These are phyloP conservation scores for Starmerella vaccinii DNA, from an alignment of 805 yeast genomes.

Conservation along the genomic window DNA sequence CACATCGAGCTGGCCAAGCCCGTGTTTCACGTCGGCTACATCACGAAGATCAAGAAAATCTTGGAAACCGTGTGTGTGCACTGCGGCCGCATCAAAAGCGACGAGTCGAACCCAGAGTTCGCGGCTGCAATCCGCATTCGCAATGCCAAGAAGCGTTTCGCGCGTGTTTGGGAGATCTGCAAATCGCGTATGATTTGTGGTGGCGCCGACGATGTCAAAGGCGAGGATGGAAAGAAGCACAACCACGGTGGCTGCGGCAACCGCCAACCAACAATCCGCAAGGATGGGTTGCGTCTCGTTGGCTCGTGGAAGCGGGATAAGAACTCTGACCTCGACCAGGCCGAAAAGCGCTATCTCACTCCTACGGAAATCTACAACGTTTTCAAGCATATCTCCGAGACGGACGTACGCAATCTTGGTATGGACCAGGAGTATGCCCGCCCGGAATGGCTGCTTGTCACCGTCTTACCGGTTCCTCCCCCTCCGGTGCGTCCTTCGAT, in stretches of 20 bases:
- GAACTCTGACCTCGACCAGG: slow-evolving; percentile 74
- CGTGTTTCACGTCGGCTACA: slow-evolving; percentile 89
- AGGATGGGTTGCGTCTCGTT: slow-evolving; percentile 90
- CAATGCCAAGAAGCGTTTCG: slow-evolving; percentile 92
- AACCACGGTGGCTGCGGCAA: slow-evolving; percentile 96
- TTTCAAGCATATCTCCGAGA: slow-evolving; percentile 77
- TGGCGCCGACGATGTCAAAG: slow-evolving; percentile 56
- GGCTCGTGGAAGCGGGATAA: slow-evolving; percentile 97
- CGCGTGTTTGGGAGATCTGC: slow-evolving; percentile 91
- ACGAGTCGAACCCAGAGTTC: slow-evolving; percentile 70
- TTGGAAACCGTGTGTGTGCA: slow-evolving; percentile 98
- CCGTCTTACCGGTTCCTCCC: slow-evolving; percentile 98
- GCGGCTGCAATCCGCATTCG: slow-evolving; percentile 79
- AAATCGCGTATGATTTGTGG: slow-evolving; percentile 82
- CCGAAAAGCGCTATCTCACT: slow-evolving; percentile 78
- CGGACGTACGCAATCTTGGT: slow-evolving; percentile 75
- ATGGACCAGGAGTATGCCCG: slow-evolving; percentile 93
- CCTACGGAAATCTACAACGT: slow-evolving; percentile 86
- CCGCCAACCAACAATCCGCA: slow-evolving; percentile 87
- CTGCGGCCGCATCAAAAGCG: slow-evolving; percentile 88
- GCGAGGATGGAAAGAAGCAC: slow-evolving; percentile 44
- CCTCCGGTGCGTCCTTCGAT: slow-evolving; percentile 99
- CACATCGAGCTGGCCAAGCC: slow-evolving; percentile 98
- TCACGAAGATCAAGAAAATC: slow-evolving; percentile 85
- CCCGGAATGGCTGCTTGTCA: slow-evolving; percentile 96